A percentile compares a stretch with the other conserved stretches of the same genome.
Evolutionary conservation across 2,329 filamentous ascomycete genomes (phyloP).

Genomic region (Xylaria multiplex): DNA sequence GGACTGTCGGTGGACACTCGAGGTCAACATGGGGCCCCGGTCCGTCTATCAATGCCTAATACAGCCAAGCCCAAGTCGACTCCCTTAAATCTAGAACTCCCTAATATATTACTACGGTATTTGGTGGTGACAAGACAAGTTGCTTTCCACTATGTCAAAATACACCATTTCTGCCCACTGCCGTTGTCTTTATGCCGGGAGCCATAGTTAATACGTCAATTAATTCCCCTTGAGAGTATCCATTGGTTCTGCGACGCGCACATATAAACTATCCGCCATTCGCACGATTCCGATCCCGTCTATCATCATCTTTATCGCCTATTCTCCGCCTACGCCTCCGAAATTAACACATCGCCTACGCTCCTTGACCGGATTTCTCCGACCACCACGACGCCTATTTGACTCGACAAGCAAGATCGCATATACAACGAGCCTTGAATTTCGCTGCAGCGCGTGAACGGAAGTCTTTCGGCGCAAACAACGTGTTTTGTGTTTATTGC

Average conservation of each 20-base stretch:
- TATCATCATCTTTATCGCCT: constrained; percentile 18
- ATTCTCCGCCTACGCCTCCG: constrained; percentile 1
- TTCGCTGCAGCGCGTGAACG: constrained; percentile 12
- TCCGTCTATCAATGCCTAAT: constrained; percentile 29
- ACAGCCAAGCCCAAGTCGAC: constrained; percentile 20
- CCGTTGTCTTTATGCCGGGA: constrained; percentile 13
- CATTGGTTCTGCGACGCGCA: not conserved
- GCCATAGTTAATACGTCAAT: not conserved
- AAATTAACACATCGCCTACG: constrained; percentile 20
- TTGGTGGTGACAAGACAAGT: constrained; percentile 18
- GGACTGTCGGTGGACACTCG: not conserved
- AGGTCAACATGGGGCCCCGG: constrained; percentile 11
- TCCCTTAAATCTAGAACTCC: constrained; percentile 29
- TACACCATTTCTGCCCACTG: constrained; percentile 17
- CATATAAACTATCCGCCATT: not conserved
- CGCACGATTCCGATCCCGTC: constrained; percentile 3
- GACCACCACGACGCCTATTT: constrained; percentile 1
- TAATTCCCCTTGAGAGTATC: not conserved
- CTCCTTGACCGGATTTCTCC: constrained; percentile 7
- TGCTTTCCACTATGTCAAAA: constrained; percentile 21
- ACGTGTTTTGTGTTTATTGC: constrained; percentile 13
- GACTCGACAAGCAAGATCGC: constrained; percentile 3
- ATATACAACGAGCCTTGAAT: constrained; percentile 6
- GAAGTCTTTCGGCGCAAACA: constrained; percentile 16
- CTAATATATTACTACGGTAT: constrained; percentile 3